Evolutionary conservation across 192 early-diverging fungal species (phyloP).

Genomic region (Linnemannia elongata): DNA sequence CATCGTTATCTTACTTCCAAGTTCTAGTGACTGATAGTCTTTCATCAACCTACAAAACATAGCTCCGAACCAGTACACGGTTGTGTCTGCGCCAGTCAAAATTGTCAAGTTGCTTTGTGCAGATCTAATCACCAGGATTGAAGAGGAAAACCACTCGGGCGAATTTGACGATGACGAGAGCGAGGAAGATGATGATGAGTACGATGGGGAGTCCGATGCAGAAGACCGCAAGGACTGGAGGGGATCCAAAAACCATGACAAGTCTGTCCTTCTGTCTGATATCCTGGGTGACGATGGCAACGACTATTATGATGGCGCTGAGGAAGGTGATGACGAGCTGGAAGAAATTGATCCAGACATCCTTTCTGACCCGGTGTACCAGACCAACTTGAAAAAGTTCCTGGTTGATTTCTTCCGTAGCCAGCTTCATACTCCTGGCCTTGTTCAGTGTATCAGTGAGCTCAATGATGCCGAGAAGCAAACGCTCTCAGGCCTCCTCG

Average conservation of each 20-base stretch:
- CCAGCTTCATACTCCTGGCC: slow-evolving; percentile 15
- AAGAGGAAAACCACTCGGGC: slow-evolving; percentile 58
- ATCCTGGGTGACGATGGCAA: slow-evolving; percentile 44
- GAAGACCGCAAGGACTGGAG: neutral
- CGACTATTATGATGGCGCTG: slow-evolving; percentile 23
- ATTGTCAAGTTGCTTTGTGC: slow-evolving; percentile 85
- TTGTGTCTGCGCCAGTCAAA: slow-evolving; percentile 84
- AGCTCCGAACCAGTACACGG: slow-evolving; percentile 84
- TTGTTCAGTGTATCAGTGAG: slow-evolving; percentile 15
- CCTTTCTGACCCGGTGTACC: slow-evolving; percentile 72
- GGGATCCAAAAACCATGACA: neutral
- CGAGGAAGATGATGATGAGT: slow-evolving; percentile 64
- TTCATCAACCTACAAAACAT: neutral
- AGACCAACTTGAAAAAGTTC: slow-evolving; percentile 71
- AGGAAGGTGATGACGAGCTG: slow-evolving; percentile 66
- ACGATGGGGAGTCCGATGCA: slow-evolving; percentile 43
- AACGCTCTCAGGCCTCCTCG: neutral
- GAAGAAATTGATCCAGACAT: slow-evolving; percentile 65
- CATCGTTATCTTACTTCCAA: neutral
- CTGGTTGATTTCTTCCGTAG: slow-evolving; percentile 65
- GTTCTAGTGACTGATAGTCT: neutral
- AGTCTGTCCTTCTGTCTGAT: slow-evolving; percentile 12
- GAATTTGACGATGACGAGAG: slow-evolving; percentile 55
- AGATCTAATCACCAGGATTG: slow-evolving; percentile 78
- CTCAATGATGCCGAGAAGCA: slow-evolving; percentile 26